Base-by-base conservation (phyloP, 139 green algal species). In the Chlorella sorokiniana region DNA sequence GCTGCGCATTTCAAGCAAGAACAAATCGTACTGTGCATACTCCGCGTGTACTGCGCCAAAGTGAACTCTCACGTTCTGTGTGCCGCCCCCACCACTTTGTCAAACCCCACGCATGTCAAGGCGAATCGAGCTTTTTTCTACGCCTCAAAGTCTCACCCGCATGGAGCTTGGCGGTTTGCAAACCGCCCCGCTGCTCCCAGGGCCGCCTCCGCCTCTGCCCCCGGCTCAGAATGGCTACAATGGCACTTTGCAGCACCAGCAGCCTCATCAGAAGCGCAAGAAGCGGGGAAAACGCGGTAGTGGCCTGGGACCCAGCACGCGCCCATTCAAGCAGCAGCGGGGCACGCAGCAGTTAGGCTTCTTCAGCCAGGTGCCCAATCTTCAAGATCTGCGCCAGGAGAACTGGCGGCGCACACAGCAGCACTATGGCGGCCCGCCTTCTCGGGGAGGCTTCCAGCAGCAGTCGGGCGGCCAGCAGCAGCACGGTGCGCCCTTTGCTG, bases 381-480 rank as follows among this genome's bases (percentile, higher is more conserved):
- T 85, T 11, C 37, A 76, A 8, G 81, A 85, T 23, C n/a, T 85
- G 62, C 37, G 63, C 22, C 56, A 38, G 20, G 48, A 70, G n/a
- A 85, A 81, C 72, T 31, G 71, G 27, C 62, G 44, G 1, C 37
- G 62, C 4, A 77, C 81, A 8, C 48, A 69, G 44, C 61, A 54
- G 10, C 72, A 85, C 37, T 85, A 56, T 35, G 31, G 78, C 54
- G 31, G 37, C 45, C 14, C 7, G 59, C 10, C 16, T 18, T 1
- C 37, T 27, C 31, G 3, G 25, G 20, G 14, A 45, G 35, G 11
- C 31, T 76, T 41, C 2, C 69, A 56, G 69, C 72, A 42, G 52
- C 72, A 38, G 3, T 22, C 33, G 20, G 25, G 10, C 20, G 18
- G 25, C 40, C 67, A 75, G 62, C 64, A 76, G 54, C 73, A 80